Conservation (phyloP, 352 stramenopile genomes). For the Pythium periplocum region DNA sequence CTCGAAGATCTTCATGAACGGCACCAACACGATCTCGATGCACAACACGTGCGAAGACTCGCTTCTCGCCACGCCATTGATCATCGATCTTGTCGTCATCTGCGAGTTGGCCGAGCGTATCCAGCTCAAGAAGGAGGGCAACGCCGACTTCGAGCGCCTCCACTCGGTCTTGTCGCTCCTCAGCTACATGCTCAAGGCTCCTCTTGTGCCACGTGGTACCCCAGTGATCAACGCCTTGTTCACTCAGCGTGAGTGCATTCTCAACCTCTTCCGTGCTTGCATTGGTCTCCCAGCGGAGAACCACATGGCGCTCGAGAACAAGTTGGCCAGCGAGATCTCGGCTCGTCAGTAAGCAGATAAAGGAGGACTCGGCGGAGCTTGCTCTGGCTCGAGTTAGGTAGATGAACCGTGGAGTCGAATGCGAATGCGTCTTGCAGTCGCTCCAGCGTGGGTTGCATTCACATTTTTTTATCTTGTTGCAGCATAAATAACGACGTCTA, state of each 20-base stretch:
- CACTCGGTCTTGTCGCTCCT: slow-evolving; percentile 97
- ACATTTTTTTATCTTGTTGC: not conserved
- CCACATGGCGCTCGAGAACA: slow-evolving; percentile 98
- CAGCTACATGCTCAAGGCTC: slow-evolving; percentile 99
- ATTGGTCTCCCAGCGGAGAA: slow-evolving; percentile 96
- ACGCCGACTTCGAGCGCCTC: slow-evolving; percentile 90
- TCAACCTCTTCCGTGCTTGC: slow-evolving; percentile 98
- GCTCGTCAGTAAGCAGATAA: slow-evolving; percentile 36
- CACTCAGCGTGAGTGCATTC: slow-evolving; percentile 95
- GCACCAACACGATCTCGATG: slow-evolving; percentile 99
- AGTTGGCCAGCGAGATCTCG: slow-evolving; percentile 78
- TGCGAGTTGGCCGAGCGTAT: slow-evolving; percentile 97
- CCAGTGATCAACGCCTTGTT: slow-evolving; percentile 99
- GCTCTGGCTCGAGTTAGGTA: not conserved
- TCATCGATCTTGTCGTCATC: slow-evolving; percentile 98
- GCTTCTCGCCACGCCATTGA: slow-evolving; percentile 96
- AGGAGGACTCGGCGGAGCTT: slow-evolving; percentile 6
- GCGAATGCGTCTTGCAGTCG: not conserved
- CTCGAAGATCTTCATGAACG: slow-evolving; percentile 99
- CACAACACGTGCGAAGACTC: slow-evolving; percentile 99
- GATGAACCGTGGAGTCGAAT: too few relatives aligned
- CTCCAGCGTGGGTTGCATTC: not conserved
- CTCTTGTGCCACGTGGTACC: slow-evolving; percentile 96
- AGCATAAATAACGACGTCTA: too few relatives aligned
- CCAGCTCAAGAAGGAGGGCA: slow-evolving; percentile 90